Evolutionary conservation across 1,139 yeast genomes (phyloP).

Genomic region (Saccharomyces hybrid): DNA sequence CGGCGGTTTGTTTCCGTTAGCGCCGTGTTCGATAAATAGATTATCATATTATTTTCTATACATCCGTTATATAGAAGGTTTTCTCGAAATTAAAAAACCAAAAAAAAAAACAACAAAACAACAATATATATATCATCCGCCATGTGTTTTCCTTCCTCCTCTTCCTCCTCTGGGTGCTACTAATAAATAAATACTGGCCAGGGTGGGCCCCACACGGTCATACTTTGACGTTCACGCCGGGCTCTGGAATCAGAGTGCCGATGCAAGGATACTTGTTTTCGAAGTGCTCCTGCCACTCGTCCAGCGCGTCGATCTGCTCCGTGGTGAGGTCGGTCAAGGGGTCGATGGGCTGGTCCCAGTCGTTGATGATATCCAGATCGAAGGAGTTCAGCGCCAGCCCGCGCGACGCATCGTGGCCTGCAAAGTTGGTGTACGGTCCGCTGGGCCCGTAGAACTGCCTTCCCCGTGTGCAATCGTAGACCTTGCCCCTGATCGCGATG

Average conservation of each 20-base stretch:
- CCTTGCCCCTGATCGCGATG: constrained; percentile 77
- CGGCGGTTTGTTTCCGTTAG: too few species aligned
- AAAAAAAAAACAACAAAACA: too few species aligned
- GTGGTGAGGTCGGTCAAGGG: constrained; percentile 50
- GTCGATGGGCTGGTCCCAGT: constrained; percentile 68
- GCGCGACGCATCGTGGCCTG: constrained; percentile 93
- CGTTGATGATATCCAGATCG: constrained; percentile 52
- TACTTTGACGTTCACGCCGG: constrained; percentile 22
- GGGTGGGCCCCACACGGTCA: not conserved
- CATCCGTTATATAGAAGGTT: not conserved
- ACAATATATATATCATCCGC: not conserved
- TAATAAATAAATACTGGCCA: not conserved
- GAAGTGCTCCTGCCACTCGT: constrained; percentile 83
- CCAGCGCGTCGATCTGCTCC: constrained; percentile 60
- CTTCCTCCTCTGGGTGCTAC: not conserved
- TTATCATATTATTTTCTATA: not conserved
- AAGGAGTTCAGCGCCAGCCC: constrained; percentile 90
- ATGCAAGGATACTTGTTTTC: constrained; percentile 67
- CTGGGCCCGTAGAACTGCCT: constrained; percentile 91
- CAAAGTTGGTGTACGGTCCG: constrained; percentile 92
- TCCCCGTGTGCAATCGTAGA: constrained; percentile 78
- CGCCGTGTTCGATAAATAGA: not conserved
- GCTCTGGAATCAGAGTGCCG: constrained; percentile 45
- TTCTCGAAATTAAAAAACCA: not conserved
- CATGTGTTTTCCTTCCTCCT: not conserved